Evolutionary conservation across 1,284 basidiomycete species (phyloP), one percentile per base, ranked within the genome.

Genomic region (Cutaneotrichosporon cyanovorans): DNA sequence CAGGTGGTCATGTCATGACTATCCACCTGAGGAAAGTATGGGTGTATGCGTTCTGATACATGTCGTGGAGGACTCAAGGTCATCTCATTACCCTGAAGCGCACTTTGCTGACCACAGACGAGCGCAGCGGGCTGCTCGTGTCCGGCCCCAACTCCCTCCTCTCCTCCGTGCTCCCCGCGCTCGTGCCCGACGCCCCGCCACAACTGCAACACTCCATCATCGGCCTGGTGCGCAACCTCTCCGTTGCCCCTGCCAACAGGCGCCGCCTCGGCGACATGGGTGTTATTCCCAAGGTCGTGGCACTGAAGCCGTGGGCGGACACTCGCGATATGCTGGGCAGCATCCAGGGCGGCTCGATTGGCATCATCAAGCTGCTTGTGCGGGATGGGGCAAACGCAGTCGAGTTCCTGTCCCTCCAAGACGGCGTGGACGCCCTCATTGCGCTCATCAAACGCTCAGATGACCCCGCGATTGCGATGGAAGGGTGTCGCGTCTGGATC

Each of bases 341-440:
- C 11, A 81, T 97, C 0, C 93, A 97, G 69, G 77, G 90, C 21
- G 83, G 82, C 39, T 87, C 87, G 0, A 85, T 96, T 36, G 88
- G 87, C 0, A 77, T 91, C 15, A 78, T 86, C 23, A 96, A 96
- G 71, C 86, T 95, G 62, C 76, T 97, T 46, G 48, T 51, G 4
- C 45, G 53, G 3, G 48, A 50, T 9, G 21, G 42, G 46, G 28
- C 34, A 28, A 60, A 56, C 34, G 45, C 60, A 4, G 16, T 19
- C 10, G 37, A 38, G 22, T 58, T 59, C n/a, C 37, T 56, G 41
- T 42, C 38, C 8, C 37, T 56, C 39, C 23, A 34, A 23, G 36
- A 34, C 49, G 53, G 53, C 28, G 36, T 90, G 30, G 73, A 79
- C 12, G 80, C 82, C 46, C 78, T 96, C 20, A 74, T 93, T 25